Percentiles rank a stretch among this genome's conserved stretches.
These are phyloP conservation scores for Perkinsus marinus DNA, from an alignment of 169 alveolate genomes.

Conservation along the genomic window DNA sequence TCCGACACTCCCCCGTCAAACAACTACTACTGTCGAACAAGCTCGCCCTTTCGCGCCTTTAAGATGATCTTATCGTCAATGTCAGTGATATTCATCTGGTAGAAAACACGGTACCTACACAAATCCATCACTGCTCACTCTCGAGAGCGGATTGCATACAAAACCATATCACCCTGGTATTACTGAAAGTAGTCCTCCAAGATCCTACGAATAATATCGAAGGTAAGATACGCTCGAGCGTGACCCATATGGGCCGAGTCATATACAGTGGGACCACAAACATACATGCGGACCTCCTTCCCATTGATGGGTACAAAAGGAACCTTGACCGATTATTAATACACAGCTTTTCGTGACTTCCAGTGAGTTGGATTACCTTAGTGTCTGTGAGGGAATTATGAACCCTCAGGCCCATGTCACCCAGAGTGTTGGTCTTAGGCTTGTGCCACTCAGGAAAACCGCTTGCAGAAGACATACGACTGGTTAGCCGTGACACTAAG, in stretches of 20 bases:
- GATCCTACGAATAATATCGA: slow-evolving; percentile 85
- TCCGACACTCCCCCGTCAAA: too few relatives aligned
- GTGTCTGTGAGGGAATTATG: not conserved
- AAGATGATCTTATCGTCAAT: slow-evolving; percentile 94
- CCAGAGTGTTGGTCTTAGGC: not conserved
- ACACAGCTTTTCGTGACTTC: too few relatives aligned
- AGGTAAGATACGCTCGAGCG: slow-evolving; percentile 91
- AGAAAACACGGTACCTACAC: slow-evolving; percentile 70
- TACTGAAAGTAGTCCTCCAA: slow-evolving; percentile 74
- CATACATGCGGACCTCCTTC: slow-evolving; percentile 67
- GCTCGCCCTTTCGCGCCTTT: slow-evolving; percentile 36
- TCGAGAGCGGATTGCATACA: too few relatives aligned
- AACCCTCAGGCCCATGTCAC: not conserved
- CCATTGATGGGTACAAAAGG: slow-evolving; percentile 32
- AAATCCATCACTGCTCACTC: not conserved
- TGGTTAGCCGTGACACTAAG: not conserved
- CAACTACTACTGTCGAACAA: slow-evolving; percentile 8
- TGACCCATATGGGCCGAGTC: slow-evolving; percentile 97
- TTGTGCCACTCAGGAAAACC: not conserved
- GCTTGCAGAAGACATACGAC: not conserved
- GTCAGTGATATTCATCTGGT: slow-evolving; percentile 94
- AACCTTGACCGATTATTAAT: too few relatives aligned
- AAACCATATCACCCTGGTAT: too few relatives aligned
- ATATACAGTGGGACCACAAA: slow-evolving; percentile 92
- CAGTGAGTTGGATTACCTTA: not conserved